Evolutionary conservation across 495 filamentous ascomycete species (phyloP), one percentile per base, ranked within the genome.

Genomic region (Aspergillus taichungensis): DNA sequence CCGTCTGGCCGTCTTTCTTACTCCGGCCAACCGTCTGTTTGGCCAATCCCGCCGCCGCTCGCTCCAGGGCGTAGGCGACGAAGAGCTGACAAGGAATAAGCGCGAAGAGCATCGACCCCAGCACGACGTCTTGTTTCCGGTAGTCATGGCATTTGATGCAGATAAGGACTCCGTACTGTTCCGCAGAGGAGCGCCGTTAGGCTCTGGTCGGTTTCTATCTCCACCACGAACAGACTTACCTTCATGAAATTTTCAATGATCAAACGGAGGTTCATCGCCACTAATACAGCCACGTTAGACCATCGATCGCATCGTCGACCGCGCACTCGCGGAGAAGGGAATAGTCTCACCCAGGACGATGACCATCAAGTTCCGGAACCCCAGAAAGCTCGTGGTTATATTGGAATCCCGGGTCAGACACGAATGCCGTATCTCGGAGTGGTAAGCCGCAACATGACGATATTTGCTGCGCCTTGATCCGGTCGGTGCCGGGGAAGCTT

Each of bases 201-300:
- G 46, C 45, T 28, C 29, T 9, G 8, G 49, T 14, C 28, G 4
- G 12, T 8, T 10, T 46, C 31, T 13, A 13, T 30, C 13, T 27
- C 9, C n/a, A 39, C 35, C n/a, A 39, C 35, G 12, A 13, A 30
- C 13, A 24, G 8, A 36, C 67, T 53, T 54, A 88, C 88, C 74
- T 98, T 98, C 72, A 89, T 85, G 55, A 87, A 94, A 55, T 98
- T 98, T 69, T 97, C 92, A 54, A 98, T 87, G 48, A 98, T 82
- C 49, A 98, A 73, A 50, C 92, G 78, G 7, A 98, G 70, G 54
- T 98, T 98, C 57, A 89, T 88, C 36, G 89, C 90, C 54, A 96
- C 88, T 87, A 56, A 27, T 33, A 18, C 14, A n/a, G 11, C 8
- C 5, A 38, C 18, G 40, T 37, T 13, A 40, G 43, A 31, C 35